A percentile compares a stretch with the other conserved stretches of the same genome.
These are phyloP conservation scores for Monosporascus sp. DNA, from an alignment of 2,329 filamentous ascomycete genomes.

Conservation along the genomic window DNA sequence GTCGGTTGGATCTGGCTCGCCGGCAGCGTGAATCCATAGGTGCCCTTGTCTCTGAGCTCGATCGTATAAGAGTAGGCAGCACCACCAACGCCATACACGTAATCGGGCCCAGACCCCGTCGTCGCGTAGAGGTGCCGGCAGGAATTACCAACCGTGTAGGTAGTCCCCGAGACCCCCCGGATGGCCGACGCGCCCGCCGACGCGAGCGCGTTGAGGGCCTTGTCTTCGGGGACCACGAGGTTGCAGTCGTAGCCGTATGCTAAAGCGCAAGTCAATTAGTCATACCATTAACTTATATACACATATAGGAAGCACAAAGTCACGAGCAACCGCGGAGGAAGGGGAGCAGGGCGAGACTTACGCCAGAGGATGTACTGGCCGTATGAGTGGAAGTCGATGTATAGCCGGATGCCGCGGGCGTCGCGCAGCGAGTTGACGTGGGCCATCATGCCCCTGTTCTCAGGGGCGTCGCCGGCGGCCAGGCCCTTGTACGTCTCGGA, in stretches of 20 bases:
- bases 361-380: conserved; percentile 23
- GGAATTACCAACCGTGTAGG: conserved; percentile 32
- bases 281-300: background rate
- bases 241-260: conserved; percentile 24
- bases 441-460: conserved; percentile 42
- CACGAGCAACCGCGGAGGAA: background rate
- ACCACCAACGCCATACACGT: conserved; percentile 22
- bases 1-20: conserved; percentile 23
- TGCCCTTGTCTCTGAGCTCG: conserved; percentile 26
- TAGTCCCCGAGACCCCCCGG: conserved; percentile 17
- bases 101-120: conserved; percentile 23
- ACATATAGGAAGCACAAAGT: background rate
- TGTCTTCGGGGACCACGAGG: conserved; percentile 30
- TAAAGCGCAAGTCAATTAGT: conserved; percentile 1
- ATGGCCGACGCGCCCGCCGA: conserved; percentile 10
- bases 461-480: conserved; percentile 39
- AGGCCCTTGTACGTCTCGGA: conserved; percentile 38
- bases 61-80: conserved; percentile 26
- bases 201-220: background rate
- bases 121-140: conserved; percentile 32
- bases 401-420: conserved; percentile 22
- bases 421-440: conserved; percentile 40
- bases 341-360: conserved; percentile 4
- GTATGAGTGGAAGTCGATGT: conserved; percentile 26
- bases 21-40: conserved; percentile 23